Percentiles rank a stretch among this genome's conserved stretches.
Evolutionary conservation across 2,329 filamentous ascomycete species (phyloP).

Genomic region (Fusarium armeniacum): DNA sequence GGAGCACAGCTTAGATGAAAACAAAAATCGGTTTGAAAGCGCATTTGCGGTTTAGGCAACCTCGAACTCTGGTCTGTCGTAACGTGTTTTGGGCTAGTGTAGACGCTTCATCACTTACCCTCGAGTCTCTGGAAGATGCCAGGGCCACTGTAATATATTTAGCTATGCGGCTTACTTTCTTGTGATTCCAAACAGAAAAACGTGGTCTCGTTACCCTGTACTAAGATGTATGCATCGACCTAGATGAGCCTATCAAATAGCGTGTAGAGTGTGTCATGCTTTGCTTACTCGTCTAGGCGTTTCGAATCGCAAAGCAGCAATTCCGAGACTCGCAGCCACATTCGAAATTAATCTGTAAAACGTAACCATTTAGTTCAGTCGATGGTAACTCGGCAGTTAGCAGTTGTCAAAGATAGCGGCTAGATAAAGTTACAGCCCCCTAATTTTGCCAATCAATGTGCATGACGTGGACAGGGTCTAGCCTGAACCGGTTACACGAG

Average conservation of each 20-base stretch:
- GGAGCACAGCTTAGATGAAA: too few species aligned
- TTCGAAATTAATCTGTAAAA: not conserved
- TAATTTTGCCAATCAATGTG: not conserved
- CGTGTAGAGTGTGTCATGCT: not conserved
- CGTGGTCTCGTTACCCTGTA: not conserved
- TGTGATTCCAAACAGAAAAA: not conserved
- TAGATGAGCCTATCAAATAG: not conserved
- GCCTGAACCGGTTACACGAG: not conserved
- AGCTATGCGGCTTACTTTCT: not conserved
- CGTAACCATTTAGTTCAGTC: not conserved
- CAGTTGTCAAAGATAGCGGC: constrained; percentile 17
- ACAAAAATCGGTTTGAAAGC: too few species aligned
- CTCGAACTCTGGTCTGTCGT: too few species aligned
- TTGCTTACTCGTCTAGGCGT: not conserved
- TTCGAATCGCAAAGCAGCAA: not conserved
- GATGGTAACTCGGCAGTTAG: not conserved
- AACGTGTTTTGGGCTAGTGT: too few species aligned
- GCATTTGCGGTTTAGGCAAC: too few species aligned
- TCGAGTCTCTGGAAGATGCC: too few species aligned
- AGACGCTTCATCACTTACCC: too few species aligned
- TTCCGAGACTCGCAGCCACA: not conserved
- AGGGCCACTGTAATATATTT: too few species aligned
- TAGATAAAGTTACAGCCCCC: constrained; percentile 22
- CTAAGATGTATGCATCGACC: not conserved
- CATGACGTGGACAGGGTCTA: not conserved